A percentile compares a stretch with the other conserved stretches of the same genome.
phyloP scores from a whole-genome alignment of 208 protist genomes.

The Leishmania braziliensis region DNA sequence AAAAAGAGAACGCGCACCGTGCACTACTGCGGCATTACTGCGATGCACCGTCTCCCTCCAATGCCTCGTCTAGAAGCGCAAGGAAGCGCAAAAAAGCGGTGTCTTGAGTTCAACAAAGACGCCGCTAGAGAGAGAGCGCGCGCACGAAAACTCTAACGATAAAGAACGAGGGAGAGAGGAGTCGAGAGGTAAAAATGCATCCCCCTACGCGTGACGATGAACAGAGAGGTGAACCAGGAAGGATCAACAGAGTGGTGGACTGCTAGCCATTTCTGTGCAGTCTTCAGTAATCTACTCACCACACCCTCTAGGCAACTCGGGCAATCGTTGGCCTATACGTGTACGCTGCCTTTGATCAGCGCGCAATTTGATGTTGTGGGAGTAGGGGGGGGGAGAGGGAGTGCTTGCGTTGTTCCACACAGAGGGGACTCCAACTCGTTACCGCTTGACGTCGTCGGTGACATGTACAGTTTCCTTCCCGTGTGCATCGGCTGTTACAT shows the following conservation, averaged over 20 bases:
- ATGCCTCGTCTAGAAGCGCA: neutral
- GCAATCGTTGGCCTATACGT: too few relatives aligned
- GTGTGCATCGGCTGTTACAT: neutral
- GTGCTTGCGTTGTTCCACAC: neutral
- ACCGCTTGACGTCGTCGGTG: too few relatives aligned
- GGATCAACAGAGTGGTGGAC: neutral
- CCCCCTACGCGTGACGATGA: too few relatives aligned
- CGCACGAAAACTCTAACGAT: neutral
- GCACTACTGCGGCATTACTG: neutral
- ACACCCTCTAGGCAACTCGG: neutral
- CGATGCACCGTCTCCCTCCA: neutral
- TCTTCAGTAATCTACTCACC: neutral
- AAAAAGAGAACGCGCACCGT: neutral
- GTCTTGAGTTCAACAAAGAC: neutral
- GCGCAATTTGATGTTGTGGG: neutral
- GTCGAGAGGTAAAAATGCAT: neutral
- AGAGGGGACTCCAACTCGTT: neutral
- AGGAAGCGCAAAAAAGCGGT: neutral
- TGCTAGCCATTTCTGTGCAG: neutral
- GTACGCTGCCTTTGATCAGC: too few relatives aligned
- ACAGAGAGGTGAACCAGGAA: neutral
- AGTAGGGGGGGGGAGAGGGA: neutral
- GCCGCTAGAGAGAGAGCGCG: neutral
- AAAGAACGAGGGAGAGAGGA: too few relatives aligned
- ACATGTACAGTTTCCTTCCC: neutral